These are phyloP conservation scores for Pezizomycotina sp. DNA, from an alignment of 2,329 filamentous ascomycete species.

Conservation along the genomic window DNA sequence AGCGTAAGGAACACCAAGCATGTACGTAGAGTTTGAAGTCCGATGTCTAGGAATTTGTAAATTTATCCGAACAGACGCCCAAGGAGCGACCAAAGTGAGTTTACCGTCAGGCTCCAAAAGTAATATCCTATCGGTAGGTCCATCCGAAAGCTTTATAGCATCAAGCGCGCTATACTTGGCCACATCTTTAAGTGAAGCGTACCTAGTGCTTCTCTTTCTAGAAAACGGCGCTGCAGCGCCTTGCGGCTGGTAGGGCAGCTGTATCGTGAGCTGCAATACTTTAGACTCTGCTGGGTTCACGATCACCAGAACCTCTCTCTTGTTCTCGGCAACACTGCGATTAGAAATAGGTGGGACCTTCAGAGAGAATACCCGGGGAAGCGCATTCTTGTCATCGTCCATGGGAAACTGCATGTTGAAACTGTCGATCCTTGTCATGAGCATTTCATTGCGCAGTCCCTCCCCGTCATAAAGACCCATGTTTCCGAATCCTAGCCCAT, in stretches of 20 bases:
- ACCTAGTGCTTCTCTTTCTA: slow-evolving; percentile 18
- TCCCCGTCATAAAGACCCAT: slow-evolving; percentile 52
- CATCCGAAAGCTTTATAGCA: slow-evolving; percentile 24
- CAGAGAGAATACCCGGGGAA: slow-evolving; percentile 15
- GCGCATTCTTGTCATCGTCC: slow-evolving; percentile 21
- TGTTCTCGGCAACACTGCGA: slow-evolving; percentile 12
- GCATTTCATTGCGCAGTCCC: slow-evolving; percentile 53
- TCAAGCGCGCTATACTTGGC: slow-evolving; percentile 20
- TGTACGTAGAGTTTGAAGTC: too few species aligned
- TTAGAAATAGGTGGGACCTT: slow-evolving; percentile 17
- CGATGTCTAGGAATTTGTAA: slow-evolving; percentile 22
- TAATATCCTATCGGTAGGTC: slow-evolving; percentile 21
- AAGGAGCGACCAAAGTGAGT: slow-evolving; percentile 23
- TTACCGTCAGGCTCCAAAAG: slow-evolving; percentile 23
- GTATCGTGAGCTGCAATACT: slow-evolving; percentile 14
- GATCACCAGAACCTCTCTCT: slow-evolving; percentile 18
- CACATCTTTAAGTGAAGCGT: slow-evolving; percentile 17
- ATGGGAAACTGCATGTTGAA: slow-evolving; percentile 22
- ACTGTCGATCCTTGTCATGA: slow-evolving; percentile 45
- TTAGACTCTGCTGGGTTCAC: slow-evolving; percentile 14
- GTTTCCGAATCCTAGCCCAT: slow-evolving; percentile 31
- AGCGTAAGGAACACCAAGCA: too few species aligned
- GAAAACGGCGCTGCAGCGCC: slow-evolving; percentile 32
- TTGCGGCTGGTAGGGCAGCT: slow-evolving; percentile 25
- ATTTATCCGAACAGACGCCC: slow-evolving; percentile 20